A percentile compares a stretch with the other conserved stretches of the same genome.
Evolutionary conservation across 2,329 filamentous ascomycete species (phyloP).

Genomic region (Stagonosporopsis chrysanthemi): DNA sequence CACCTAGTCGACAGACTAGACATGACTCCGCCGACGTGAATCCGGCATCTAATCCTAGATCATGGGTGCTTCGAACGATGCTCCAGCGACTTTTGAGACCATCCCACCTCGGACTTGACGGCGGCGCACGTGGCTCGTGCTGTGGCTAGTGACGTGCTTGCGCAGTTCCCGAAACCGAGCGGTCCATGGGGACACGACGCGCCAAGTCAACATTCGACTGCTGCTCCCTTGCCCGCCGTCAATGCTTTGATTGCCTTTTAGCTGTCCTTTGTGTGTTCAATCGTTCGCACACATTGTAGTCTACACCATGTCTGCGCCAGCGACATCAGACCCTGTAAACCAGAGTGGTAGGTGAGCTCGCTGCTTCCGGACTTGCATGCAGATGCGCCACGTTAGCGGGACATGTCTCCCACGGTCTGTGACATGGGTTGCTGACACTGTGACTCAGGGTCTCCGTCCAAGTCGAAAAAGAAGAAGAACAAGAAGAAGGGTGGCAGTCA

Average conservation of each 20-base stretch:
- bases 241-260: conserved; percentile 20
- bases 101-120: conserved; percentile 5
- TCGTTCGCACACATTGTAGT: conserved; percentile 2
- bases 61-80: background rate
- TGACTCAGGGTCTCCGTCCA: conserved; percentile 38
- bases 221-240: conserved; percentile 32
- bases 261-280: conserved; percentile 3
- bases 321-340: conserved; percentile 39
- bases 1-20: background rate
- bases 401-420: background rate
- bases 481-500: conserved; percentile 45
- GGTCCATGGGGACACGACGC: conserved; percentile 44
- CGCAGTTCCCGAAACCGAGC: conserved; percentile 30
- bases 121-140: conserved; percentile 25
- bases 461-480: conserved; percentile 52
- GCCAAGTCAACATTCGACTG: conserved; percentile 44
- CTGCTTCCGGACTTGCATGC: conserved; percentile 26
- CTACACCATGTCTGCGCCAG: conserved; percentile 40
- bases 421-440: conserved; percentile 25
- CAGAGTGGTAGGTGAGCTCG: conserved; percentile 47
- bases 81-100: background rate
- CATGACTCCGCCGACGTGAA: background rate
- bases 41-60: background rate
- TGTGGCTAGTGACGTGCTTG: conserved; percentile 39
- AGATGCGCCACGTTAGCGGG: conserved; percentile 11